Evolutionary conservation across 495 filamentous ascomycete species (phyloP).

Genomic region (Penicillium verhagenii): DNA sequence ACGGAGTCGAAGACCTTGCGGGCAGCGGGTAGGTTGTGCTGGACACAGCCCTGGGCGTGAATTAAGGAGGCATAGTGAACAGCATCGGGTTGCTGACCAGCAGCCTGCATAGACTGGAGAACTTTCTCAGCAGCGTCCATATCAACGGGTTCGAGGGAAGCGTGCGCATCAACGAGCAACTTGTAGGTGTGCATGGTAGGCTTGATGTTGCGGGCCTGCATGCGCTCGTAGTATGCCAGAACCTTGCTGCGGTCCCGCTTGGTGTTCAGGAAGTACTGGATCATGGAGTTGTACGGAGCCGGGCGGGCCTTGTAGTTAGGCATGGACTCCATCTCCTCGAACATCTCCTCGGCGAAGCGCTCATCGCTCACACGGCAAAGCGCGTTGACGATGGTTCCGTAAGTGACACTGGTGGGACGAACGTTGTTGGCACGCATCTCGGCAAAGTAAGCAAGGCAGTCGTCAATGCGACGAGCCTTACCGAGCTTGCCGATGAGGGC

Average conservation of each 20-base stretch:
- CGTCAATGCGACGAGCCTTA: constrained; percentile 94
- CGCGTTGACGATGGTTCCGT: constrained; percentile 96
- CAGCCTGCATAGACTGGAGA: constrained; percentile 70
- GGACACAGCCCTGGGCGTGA: constrained; percentile 91
- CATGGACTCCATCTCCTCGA: constrained; percentile 99
- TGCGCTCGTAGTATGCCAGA: constrained; percentile 92
- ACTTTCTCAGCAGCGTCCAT: constrained; percentile 87
- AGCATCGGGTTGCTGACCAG: constrained; percentile 77
- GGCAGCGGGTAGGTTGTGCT: constrained; percentile 85
- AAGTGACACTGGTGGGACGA: constrained; percentile 94
- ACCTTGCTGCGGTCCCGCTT: constrained; percentile 94
- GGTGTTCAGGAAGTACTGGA: constrained; percentile 98
- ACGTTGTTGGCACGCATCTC: constrained; percentile 94
- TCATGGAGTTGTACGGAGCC: constrained; percentile 97
- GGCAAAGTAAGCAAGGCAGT: constrained; percentile 95
- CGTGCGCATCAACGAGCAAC: constrained; percentile 92
- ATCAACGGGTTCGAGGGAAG: constrained; percentile 88
- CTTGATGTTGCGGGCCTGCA: constrained; percentile 81
- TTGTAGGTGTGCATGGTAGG: constrained; percentile 97
- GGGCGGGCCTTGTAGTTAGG: constrained; percentile 97
- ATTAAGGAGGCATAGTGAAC: constrained; percentile 95
- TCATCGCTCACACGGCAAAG: constrained; percentile 96
- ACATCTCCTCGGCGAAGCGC: constrained; percentile 95
- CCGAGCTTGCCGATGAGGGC: constrained; percentile 97
- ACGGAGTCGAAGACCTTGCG: constrained; percentile 78